Evolutionary conservation across 176 grass and related monocot species (phyloP).

Genomic region (Pharus latifolius): DNA sequence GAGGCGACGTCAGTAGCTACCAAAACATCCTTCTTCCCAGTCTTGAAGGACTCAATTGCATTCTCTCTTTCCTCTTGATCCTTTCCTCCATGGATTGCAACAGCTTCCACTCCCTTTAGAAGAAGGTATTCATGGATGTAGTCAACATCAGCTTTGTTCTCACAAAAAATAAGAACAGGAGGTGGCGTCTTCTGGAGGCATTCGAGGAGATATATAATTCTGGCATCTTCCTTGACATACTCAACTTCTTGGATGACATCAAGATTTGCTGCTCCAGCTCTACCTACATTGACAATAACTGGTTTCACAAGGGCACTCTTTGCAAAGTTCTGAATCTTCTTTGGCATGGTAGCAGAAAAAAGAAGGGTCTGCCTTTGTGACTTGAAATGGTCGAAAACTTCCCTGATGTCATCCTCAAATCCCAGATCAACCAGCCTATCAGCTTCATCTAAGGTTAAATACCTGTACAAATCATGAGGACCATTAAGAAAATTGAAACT

Average conservation of each 20-base stretch:
- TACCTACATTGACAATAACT: conserved; percentile 78
- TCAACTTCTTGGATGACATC: conserved; percentile 99
- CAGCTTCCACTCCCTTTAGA: conserved; percentile 92
- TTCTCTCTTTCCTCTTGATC: conserved; percentile 93
- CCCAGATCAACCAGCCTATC: conserved; percentile 92
- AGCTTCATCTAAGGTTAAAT: conserved; percentile 87
- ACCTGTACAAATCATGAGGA: conserved; percentile 34
- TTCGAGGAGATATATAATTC: conserved; percentile 83
- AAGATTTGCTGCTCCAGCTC: conserved; percentile 91
- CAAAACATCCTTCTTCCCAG: conserved; percentile 70
- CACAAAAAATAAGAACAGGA: conserved; percentile 83
- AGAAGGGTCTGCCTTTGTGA: conserved; percentile 86
- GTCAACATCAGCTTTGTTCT: conserved; percentile 87
- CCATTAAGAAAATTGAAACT: conserved; percentile 20
- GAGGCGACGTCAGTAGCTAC: conserved; percentile 95
- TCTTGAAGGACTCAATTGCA: conserved; percentile 75
- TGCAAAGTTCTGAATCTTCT: conserved; percentile 91
- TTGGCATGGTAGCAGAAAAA: conserved; percentile 95
- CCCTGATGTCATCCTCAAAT: conserved; percentile 96
- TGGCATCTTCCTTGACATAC: conserved; percentile 96
- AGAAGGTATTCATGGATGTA: conserved; percentile 96
- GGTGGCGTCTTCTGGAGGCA: conserved; percentile 93
- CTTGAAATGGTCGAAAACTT: conserved; percentile 94
- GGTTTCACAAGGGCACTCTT: conserved; percentile 83
- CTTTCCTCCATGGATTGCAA: conserved; percentile 84